A percentile compares a stretch with the other conserved stretches of the same genome.
Conservation (phyloP, 2,329 filamentous ascomycete genomes). For the Penicillium sp. region DNA sequence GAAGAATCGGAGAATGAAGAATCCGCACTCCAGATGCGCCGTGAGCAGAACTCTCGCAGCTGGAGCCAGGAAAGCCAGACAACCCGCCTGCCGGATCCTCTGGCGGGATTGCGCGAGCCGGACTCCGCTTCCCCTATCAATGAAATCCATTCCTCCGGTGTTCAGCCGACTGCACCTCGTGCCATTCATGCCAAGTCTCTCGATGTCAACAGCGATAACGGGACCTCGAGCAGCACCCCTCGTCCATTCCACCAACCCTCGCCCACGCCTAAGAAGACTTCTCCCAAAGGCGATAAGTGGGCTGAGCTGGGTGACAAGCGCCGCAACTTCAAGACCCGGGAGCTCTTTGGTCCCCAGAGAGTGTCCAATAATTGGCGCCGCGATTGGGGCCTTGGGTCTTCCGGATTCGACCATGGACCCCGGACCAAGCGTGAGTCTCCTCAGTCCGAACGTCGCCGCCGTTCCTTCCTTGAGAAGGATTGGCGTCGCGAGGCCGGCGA, state of each 20-base stretch:
- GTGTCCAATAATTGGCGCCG: constrained; percentile 46
- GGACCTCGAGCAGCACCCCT: constrained; percentile 35
- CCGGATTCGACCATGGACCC: constrained; percentile 40
- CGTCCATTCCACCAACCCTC: constrained; percentile 63
- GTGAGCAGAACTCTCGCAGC: constrained; percentile 68
- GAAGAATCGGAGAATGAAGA: constrained; percentile 70
- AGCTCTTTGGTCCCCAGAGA: constrained; percentile 55
- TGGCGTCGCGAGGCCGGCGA: constrained; percentile 49
- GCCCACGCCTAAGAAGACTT: constrained; percentile 56
- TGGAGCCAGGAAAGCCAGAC: constrained; percentile 76
- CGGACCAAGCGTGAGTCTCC: constrained; percentile 39
- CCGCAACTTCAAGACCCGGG: constrained; percentile 63
- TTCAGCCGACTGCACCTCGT: constrained; percentile 13
- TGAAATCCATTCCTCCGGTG: constrained; percentile 40
- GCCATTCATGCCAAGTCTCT: constrained; percentile 46
- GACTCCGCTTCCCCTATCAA: constrained; percentile 58
- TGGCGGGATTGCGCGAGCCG: constrained; percentile 56
- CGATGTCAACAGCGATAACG: constrained; percentile 65
- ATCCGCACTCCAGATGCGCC: constrained; percentile 60
- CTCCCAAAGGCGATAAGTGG: constrained; percentile 76
- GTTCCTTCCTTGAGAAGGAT: constrained; percentile 46
- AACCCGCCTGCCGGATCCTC: constrained; percentile 51
- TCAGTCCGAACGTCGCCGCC: constrained; percentile 36
- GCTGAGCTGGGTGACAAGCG: constrained; percentile 76
- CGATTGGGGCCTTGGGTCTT: constrained; percentile 42